Conservation (phyloP, 2,329 filamentous ascomycete species). For the Diaporthe batatas region DNA sequence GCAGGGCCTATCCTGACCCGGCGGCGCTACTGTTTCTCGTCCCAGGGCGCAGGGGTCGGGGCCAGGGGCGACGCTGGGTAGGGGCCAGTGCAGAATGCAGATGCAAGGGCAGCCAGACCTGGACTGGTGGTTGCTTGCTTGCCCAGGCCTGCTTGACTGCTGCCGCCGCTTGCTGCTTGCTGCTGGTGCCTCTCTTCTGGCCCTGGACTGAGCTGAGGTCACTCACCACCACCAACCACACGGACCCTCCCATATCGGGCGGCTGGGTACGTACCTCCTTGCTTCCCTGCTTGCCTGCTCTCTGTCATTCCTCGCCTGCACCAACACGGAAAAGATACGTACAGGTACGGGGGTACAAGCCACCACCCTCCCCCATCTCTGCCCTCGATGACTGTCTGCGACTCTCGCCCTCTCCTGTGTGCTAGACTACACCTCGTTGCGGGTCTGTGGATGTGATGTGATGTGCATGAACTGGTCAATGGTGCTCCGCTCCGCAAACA, state of each 20-base stretch:
- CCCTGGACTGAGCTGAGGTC: slow-evolving; percentile 7
- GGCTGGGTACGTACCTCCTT: slow-evolving; percentile 16
- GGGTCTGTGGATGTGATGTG: slow-evolving; percentile 23
- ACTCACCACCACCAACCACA: not conserved
- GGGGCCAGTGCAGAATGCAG: slow-evolving; percentile 25
- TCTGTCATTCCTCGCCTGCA: not conserved
- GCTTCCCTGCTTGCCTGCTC: not conserved
- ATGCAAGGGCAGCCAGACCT: slow-evolving; percentile 33
- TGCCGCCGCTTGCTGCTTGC: not conserved
- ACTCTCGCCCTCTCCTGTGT: not conserved
- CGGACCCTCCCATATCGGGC: not conserved
- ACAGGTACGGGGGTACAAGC: not conserved
- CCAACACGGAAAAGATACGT: not conserved
- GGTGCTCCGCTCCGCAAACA: not conserved
- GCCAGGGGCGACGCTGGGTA: slow-evolving; percentile 14
- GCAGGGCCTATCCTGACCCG: slow-evolving; percentile 25
- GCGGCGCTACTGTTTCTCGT: slow-evolving; percentile 27
- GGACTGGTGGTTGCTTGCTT: slow-evolving; percentile 15
- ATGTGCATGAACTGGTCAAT: slow-evolving; percentile 18
- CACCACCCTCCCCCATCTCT: not conserved
- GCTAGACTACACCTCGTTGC: not conserved
- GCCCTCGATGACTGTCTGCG: not conserved
- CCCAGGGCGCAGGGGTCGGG: slow-evolving; percentile 30
- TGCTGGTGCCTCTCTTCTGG: no score
- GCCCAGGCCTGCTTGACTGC: not conserved